These are phyloP conservation scores for Spongiforma sp. DNA, from an alignment of 1,284 basidiomycete species.

Conservation along the genomic window DNA sequence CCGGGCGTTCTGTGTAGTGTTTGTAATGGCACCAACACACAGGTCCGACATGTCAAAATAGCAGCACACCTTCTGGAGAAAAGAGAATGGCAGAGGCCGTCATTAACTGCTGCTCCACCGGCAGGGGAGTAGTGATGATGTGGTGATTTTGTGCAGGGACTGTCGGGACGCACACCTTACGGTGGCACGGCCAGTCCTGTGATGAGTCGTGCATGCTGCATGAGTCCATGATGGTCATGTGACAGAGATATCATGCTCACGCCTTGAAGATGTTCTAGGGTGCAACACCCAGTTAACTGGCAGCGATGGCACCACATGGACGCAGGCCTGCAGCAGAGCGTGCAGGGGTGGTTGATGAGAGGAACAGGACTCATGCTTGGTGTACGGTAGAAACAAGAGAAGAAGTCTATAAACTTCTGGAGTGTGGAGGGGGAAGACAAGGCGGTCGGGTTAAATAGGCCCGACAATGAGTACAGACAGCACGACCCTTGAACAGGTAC, in stretches of 20 bases:
- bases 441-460: slow-evolving; percentile 22
- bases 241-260: slow-evolving; percentile 47
- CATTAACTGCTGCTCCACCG: slow-evolving; percentile 66
- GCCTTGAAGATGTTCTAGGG: slow-evolving; percentile 65
- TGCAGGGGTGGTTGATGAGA: slow-evolving; percentile 73
- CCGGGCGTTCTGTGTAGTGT: slow-evolving; percentile 62
- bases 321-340: slow-evolving; percentile 69
- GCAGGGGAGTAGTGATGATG: slow-evolving; percentile 73
- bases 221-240: slow-evolving; percentile 24
- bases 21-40: slow-evolving; percentile 19
- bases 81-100: slow-evolving; percentile 76
- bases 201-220: background rate
- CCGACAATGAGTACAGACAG: slow-evolving; percentile 21
- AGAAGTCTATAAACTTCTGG: slow-evolving; percentile 9
- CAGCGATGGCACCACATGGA: slow-evolving; percentile 85
- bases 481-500: slow-evolving; percentile 8
- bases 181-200: slow-evolving; percentile 66
- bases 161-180: slow-evolving; percentile 65
- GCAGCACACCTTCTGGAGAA: slow-evolving; percentile 65
- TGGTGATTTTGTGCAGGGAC: slow-evolving; percentile 53
- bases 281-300: slow-evolving; percentile 78
- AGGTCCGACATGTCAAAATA: slow-evolving; percentile 3
- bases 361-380: slow-evolving; percentile 49
- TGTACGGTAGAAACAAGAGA: slow-evolving; percentile 24
- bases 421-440: slow-evolving; percentile 8